Evolutionary conservation across 2,329 filamentous ascomycete genomes (phyloP), one percentile per base, ranked within the genome.

Genomic region (Microcyclospora tardicrescens): DNA sequence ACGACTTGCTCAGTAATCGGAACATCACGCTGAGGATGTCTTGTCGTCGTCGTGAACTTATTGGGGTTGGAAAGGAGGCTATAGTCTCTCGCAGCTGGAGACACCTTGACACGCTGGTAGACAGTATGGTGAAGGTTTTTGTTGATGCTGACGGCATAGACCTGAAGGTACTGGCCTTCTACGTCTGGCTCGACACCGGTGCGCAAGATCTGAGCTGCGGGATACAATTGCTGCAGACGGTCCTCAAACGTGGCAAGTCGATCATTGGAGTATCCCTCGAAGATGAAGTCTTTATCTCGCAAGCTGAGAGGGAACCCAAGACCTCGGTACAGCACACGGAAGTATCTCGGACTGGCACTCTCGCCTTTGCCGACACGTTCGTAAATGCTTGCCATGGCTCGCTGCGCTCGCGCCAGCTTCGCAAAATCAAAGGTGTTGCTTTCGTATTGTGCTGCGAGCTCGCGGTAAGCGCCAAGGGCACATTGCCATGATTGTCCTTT

Each of bases 401-500:
- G 73, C 59, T 95, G 81, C 0, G 87, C 82, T 44, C 87, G 75
- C 1, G 91, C 87, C 16, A 98, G 71, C 62, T 98, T 95, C 28
- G 80, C 72, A 52, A 93, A 95, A 61, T 98, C 91, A 59, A 87
- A 94, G 0, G 83, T 65, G 43, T 86, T 93, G 48, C 73, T 76
- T 63, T 94, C 86, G 57, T 96, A 98, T 61, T 96, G 86, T n/a
- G 69, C 63, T 35, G 87, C 83, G 37, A 98, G 76, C 61, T 98
- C 89, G 56, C 83, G 82, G 62, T 98, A 96, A 2, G 84, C 84
- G 5, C 77, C 73, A 32, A 98, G 65, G 1, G 87, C 89, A 58
- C 84, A 84, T 52, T 83, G 81, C 89, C 89, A 96, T 1, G 85
- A 85, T 56, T 85, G 81, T n/a, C 86, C 87, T 43, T 93, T 85